Evolutionary conservation across 2,329 filamentous ascomycete species (phyloP).

Genomic region (Balansia obtecta): DNA sequence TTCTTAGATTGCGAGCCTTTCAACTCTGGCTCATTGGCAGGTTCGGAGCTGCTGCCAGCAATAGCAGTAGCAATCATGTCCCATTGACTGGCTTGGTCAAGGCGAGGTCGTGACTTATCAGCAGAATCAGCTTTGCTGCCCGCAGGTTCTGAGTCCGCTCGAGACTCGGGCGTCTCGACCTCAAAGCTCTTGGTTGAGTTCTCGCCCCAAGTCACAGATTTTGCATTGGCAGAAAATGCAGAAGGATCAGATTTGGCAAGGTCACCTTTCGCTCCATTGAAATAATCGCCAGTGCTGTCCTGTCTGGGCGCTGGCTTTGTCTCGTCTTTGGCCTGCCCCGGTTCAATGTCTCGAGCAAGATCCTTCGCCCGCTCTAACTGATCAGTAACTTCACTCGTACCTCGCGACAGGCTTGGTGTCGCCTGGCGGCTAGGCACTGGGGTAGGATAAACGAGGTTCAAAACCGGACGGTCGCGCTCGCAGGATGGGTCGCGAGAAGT

Average conservation of each 20-base stretch:
- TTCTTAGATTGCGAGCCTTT: slow-evolving; percentile 7
- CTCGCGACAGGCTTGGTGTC: slow-evolving; percentile 26
- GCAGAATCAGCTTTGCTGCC: slow-evolving; percentile 14
- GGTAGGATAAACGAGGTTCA: slow-evolving; percentile 51
- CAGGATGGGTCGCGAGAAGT: slow-evolving; percentile 38
- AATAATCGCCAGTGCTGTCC: slow-evolving; percentile 20
- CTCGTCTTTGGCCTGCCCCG: not conserved
- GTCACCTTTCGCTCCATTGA: slow-evolving; percentile 29
- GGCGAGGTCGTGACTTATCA: slow-evolving; percentile 22
- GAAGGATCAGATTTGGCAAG: slow-evolving; percentile 19
- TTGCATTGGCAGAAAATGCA: slow-evolving; percentile 27
- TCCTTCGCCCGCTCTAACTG: not conserved
- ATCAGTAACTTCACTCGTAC: not conserved
- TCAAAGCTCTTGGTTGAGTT: slow-evolving; percentile 54
- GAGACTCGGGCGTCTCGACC: slow-evolving; percentile 42
- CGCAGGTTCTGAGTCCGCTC: slow-evolving; percentile 16
- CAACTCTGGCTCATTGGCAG: slow-evolving; percentile 21
- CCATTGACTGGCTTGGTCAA: slow-evolving; percentile 35
- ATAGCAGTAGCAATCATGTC: slow-evolving; percentile 39
- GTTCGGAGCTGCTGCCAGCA: slow-evolving; percentile 27
- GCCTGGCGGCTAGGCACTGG: slow-evolving; percentile 30
- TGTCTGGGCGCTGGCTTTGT: slow-evolving; percentile 12
- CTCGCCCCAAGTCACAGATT: slow-evolving; percentile 52
- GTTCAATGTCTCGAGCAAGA: not conserved
- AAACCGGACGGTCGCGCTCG: slow-evolving; percentile 41